A percentile compares a stretch with the other conserved stretches of the same genome.
Conservation (phyloP, 2,329 filamentous ascomycete genomes). For the Neurospora sp. region DNA sequence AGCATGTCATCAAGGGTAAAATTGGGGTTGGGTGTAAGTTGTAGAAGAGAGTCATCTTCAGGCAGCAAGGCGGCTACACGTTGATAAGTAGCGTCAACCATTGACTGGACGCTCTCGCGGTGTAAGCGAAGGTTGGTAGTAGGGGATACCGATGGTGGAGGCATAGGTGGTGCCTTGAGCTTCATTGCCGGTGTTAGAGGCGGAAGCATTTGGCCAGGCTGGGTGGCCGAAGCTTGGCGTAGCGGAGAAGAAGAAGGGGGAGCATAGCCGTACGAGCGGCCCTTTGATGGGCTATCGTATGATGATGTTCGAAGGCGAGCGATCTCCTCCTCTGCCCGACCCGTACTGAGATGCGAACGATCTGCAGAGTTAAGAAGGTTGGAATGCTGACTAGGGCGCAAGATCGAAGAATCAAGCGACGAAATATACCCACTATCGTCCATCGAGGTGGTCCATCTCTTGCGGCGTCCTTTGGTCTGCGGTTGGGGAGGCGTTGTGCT, state of each 20-base stretch:
- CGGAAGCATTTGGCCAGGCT: constrained; percentile 52
- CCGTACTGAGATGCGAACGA: constrained; percentile 72
- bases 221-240: constrained; percentile 36
- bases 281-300: constrained; percentile 80
- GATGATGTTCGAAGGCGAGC: constrained; percentile 85
- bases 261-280: constrained; percentile 41
- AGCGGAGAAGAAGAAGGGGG: constrained; percentile 60
- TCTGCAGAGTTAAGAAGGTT: constrained; percentile 65
- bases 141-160: constrained; percentile 72
- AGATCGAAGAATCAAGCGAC: constrained; percentile 81
- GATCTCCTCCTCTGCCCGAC: constrained; percentile 92
- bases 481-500: constrained; percentile 65
- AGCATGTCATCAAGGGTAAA: constrained; percentile 51
- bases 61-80: constrained; percentile 32
- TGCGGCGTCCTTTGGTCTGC: constrained; percentile 45
- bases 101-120: constrained; percentile 67
- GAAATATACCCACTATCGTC: constrained; percentile 96
- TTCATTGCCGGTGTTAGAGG: constrained; percentile 79
- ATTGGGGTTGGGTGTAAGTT: constrained; percentile 51
- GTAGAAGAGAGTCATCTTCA: constrained; percentile 38
- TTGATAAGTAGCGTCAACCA: constrained; percentile 67
- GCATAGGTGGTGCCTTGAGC: constrained; percentile 53
- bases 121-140: constrained; percentile 88
- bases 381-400: constrained; percentile 57
- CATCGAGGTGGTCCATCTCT: constrained; percentile 69